These are phyloP conservation scores for Phytophthora vignae DNA, from an alignment of 352 stramenopile genomes.

Conservation along the genomic window DNA sequence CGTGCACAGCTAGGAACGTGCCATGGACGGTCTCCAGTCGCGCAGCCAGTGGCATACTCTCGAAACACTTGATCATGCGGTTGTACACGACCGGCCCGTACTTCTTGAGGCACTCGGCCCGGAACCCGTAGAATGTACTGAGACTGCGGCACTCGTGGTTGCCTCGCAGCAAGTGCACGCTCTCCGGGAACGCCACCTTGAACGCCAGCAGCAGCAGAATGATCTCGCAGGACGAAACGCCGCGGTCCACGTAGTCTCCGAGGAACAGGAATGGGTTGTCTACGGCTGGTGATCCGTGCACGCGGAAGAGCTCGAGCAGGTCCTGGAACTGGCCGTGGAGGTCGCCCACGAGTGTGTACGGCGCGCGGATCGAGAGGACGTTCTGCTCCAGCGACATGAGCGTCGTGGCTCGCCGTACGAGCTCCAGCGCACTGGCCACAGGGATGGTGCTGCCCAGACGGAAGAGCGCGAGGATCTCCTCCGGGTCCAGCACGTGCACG, in stretches of 20 bases:
- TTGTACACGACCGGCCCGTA: slow-evolving; percentile 85
- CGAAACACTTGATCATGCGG: slow-evolving; percentile 85
- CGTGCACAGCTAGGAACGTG: slow-evolving; percentile 75
- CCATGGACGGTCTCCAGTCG: slow-evolving; percentile 68
- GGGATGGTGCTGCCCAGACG: slow-evolving; percentile 52
- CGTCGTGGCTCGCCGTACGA: slow-evolving; percentile 65
- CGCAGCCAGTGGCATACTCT: slow-evolving; percentile 80
- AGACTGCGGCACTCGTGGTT: slow-evolving; percentile 99
- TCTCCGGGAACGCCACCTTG: slow-evolving; percentile 98
- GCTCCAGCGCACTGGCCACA: slow-evolving; percentile 58
- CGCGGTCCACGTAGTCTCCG: slow-evolving; percentile 93
- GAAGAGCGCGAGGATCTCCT: slow-evolving; percentile 43
- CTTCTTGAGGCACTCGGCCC: slow-evolving; percentile 95
- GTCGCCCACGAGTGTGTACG: slow-evolving; percentile 78
- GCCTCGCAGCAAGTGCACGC: slow-evolving; percentile 98
- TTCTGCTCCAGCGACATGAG: slow-evolving; percentile 70
- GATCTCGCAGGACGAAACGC: slow-evolving; percentile 97
- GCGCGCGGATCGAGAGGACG: slow-evolving; percentile 56
- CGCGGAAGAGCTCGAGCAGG: slow-evolving; percentile 87
- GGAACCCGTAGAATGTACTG: slow-evolving; percentile 99
- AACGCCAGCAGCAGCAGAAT: slow-evolving; percentile 97
- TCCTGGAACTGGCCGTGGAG: slow-evolving; percentile 99
- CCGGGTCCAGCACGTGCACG: slow-evolving; percentile 36
- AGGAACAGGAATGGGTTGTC: slow-evolving; percentile 98
- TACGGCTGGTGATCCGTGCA: slow-evolving; percentile 54